Evolutionary conservation across 768 basidiomycete genomes (phyloP).

Genomic region (Tubosaeta sp.): DNA sequence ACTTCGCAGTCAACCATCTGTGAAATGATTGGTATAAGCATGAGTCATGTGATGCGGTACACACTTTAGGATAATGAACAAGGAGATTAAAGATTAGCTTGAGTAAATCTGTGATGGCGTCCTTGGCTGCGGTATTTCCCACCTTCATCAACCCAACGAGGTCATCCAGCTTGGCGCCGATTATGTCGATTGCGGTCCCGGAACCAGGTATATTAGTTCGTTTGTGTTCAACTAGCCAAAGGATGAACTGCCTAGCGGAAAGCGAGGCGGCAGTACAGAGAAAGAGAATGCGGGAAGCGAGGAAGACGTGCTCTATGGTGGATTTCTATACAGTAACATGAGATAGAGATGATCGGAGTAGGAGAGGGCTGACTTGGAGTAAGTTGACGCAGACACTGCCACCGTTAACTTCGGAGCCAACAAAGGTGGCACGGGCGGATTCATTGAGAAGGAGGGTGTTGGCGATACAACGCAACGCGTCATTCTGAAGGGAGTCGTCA

Average conservation of each 20-base stretch:
- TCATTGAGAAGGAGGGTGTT: conserved; percentile 75
- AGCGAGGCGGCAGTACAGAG: conserved; percentile 57
- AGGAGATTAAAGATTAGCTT: conserved; percentile 84
- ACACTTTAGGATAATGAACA: conserved; percentile 75
- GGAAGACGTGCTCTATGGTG: conserved; percentile 62
- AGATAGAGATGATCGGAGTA: conserved; percentile 15
- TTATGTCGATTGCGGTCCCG: conserved; percentile 56
- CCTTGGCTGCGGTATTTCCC: conserved; percentile 42
- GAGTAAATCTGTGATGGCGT: conserved; percentile 78
- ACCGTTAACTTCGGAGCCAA: conserved; percentile 58
- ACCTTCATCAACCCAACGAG: conserved; percentile 46
- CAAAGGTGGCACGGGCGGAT: conserved; percentile 51
- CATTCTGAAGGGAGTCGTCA: conserved; percentile 56
- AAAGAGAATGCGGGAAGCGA: conserved; percentile 73
- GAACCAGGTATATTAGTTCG: conserved; percentile 38
- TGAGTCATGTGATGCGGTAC: neutral
- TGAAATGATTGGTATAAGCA: neutral
- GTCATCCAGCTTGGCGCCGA: conserved; percentile 57
- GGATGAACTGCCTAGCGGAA: conserved; percentile 43
- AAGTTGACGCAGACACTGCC: conserved; percentile 52
- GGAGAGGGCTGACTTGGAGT: conserved; percentile 46
- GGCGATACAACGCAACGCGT: conserved; percentile 73
- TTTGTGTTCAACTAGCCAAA: conserved; percentile 62
- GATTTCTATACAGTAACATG: conserved; percentile 48
- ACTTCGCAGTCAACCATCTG: conserved; percentile 43